Conservation (phyloP, 805 yeast genomes). For the Metschnikowia santaceciliae region DNA sequence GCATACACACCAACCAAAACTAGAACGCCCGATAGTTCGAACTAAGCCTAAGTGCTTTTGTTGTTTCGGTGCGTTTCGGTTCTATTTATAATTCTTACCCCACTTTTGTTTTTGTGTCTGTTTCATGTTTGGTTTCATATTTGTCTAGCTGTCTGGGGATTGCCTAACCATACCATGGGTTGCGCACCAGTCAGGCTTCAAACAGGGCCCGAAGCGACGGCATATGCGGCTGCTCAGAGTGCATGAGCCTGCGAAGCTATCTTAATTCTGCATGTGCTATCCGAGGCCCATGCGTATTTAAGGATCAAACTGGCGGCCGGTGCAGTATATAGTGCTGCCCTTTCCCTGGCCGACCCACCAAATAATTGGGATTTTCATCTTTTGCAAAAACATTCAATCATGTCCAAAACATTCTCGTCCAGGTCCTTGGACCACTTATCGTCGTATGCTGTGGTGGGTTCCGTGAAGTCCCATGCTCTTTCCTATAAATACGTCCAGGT, state of each 20-base stretch:
- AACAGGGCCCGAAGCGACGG: slow-evolving; percentile 1
- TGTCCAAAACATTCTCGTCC: slow-evolving; percentile 28
- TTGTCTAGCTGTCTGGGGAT: neutral
- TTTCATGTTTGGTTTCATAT: too few species aligned
- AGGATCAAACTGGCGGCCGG: neutral
- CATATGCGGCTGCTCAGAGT: neutral
- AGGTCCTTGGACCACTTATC: slow-evolving; percentile 30
- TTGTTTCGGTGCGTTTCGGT: too few species aligned
- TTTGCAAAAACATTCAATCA: neutral
- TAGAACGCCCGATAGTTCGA: too few species aligned
- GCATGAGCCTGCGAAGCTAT: neutral
- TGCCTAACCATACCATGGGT: neutral
- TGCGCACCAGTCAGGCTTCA: neutral
- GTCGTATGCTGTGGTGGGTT: slow-evolving; percentile 28
- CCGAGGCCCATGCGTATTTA: slow-evolving; percentile 1
- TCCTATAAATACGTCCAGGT: slow-evolving; percentile 25
- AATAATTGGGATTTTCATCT: neutral
- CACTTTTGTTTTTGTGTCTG: too few species aligned
- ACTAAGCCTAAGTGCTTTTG: too few species aligned
- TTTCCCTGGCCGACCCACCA: neutral
- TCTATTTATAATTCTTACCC: too few species aligned
- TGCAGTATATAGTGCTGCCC: neutral
- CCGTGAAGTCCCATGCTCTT: slow-evolving; percentile 20
- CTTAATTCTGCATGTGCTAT: slow-evolving; percentile 3
- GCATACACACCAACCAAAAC: too few species aligned